Evolutionary conservation across 179 eudicot genomes (phyloP).

Genomic region (Corrigiola litoralis): DNA sequence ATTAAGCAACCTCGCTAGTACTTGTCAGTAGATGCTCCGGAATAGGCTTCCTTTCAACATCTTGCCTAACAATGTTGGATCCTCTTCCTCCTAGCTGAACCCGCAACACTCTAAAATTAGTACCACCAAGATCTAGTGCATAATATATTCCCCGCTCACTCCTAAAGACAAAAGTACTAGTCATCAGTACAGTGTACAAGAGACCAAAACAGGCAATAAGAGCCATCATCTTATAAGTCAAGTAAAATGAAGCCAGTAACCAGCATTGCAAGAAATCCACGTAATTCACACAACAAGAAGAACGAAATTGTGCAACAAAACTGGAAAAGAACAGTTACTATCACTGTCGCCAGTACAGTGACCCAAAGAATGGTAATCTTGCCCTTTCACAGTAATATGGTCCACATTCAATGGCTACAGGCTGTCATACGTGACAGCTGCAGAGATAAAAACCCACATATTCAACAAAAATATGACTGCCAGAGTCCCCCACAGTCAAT

Average conservation of each 20-base stretch:
- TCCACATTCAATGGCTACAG: slow-evolving; percentile 39
- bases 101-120: slow-evolving; percentile 76
- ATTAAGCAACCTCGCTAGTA: slow-evolving; percentile 60
- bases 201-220: neutral
- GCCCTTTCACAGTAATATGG: slow-evolving; percentile 26
- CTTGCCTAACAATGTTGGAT: slow-evolving; percentile 39
- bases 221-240: neutral
- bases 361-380: slow-evolving; percentile 23
- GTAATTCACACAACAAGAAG: slow-evolving; percentile 16
- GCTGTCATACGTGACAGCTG: slow-evolving; percentile 34
- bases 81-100: slow-evolving; percentile 72
- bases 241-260: slow-evolving; percentile 14
- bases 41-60: slow-evolving; percentile 57
- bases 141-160: slow-evolving; percentile 81
- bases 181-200: slow-evolving; percentile 14
- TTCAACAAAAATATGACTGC: slow-evolving; percentile 30
- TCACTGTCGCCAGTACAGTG: slow-evolving; percentile 19
- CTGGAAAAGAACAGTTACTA: slow-evolving; percentile 22
- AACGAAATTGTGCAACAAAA: slow-evolving; percentile 13
- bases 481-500: slow-evolving; percentile 14
- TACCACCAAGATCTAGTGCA: slow-evolving; percentile 86
- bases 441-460: slow-evolving; percentile 28
- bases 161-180: slow-evolving; percentile 38
- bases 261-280: neutral
- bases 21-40: slow-evolving; percentile 78